Evolutionary conservation across 805 yeast genomes (phyloP).

Genomic region (Sungouiella thailandica): DNA sequence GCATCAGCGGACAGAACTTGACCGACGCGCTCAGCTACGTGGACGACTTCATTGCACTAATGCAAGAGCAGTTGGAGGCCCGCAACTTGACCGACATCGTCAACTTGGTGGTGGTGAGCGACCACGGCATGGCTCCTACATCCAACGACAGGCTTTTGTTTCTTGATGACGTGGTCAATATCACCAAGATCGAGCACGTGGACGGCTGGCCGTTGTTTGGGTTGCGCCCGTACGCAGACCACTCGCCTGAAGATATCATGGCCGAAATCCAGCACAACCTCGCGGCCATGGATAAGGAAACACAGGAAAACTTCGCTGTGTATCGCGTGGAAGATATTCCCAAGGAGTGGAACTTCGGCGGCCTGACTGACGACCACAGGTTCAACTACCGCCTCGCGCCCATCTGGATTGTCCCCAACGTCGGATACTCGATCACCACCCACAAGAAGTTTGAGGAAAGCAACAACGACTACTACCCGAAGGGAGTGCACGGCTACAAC

Average conservation of each 20-base stretch:
- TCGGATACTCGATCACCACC: slow-evolving; percentile 74
- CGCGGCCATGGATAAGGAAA: slow-evolving; percentile 13
- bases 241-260: slow-evolving; percentile 41
- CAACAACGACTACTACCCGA: slow-evolving; percentile 48
- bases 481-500: slow-evolving; percentile 84
- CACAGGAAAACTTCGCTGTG: slow-evolving; percentile 38
- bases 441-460: slow-evolving; percentile 48
- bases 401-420: slow-evolving; percentile 76
- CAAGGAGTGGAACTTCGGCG: slow-evolving; percentile 53
- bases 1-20: slow-evolving; percentile 59
- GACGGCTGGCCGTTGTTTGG: slow-evolving; percentile 91
- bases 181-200: slow-evolving; percentile 49
- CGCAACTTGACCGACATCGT: slow-evolving; percentile 62
- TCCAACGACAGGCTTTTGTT: slow-evolving; percentile 61
- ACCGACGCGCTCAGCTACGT: slow-evolving; percentile 53
- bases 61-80: slow-evolving; percentile 42
- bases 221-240: slow-evolving; percentile 49
- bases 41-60: slow-evolving; percentile 54
- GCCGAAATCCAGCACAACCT: slow-evolving; percentile 35
- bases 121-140: slow-evolving; percentile 93
- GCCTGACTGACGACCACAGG: slow-evolving; percentile 20
- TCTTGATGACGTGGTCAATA: slow-evolving; percentile 66
- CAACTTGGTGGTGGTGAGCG: slow-evolving; percentile 76
- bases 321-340: slow-evolving; percentile 53
- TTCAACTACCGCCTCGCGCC: slow-evolving; percentile 72